Evolutionary conservation across 345 rosid species (phyloP), one percentile per base, ranked within the genome.

Genomic region (Camelina laxa): DNA sequence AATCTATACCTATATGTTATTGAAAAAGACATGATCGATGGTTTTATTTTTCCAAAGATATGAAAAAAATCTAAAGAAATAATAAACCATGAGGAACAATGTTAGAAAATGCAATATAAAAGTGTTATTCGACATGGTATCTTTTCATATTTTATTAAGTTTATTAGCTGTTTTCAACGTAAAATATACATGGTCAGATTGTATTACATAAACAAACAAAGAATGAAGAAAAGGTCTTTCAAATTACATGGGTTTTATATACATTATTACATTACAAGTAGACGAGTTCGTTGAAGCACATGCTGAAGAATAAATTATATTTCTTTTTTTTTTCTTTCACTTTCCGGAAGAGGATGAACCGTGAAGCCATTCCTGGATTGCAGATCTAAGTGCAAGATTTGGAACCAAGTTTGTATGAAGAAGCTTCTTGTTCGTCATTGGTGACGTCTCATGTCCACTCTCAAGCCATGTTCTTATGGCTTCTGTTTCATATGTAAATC

Each of bases 401-500:
- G 86, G 84, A 44, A 81, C 82, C 21, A 82, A 80, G 38, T 72
- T 60, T 27, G 27, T 24, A 66, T 85, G 78, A 6, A 62, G 56
- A 54, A 87, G 82, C 7, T 13, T 59, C 48, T 9, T 50, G 76
- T 85, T 85, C 1, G 90, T 87, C 96, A 88, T 84, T 11, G 96
- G 96, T 3, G 91, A 90, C 17, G 88, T 84, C 19, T 65, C 78
- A 1, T 84, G 85, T 35, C 86, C 77, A 1, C 87, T 76, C 66
- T 79, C 82, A 21, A 87, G 68, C 93, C 97, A 91, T 50, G 84
- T 84, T 39, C 76, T 81, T 60, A 91, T 67, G 1, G 89, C 89
- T 66, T 79, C 85, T 53, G 83, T 87, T 80, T 88, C 97, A 17
- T 91, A 91, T 0, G 97, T 86, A 48, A 36, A 81, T 15, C 97